A percentile compares a stretch with the other conserved stretches of the same genome.
phyloP scores from a whole-genome alignment of 192 early-diverging fungal genomes.

The Piromyces sp. region DNA sequence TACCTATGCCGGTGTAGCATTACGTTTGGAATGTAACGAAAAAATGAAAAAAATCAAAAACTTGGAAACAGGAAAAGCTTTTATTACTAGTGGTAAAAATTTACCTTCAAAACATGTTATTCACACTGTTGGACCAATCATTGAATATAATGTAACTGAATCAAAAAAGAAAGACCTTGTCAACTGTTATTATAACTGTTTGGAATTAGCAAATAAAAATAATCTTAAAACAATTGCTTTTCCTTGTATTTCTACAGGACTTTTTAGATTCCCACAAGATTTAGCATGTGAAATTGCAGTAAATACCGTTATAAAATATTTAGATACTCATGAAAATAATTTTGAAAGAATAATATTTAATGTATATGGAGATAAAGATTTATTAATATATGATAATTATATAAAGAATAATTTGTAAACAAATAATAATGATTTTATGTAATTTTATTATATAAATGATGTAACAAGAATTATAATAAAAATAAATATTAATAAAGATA shows the following conservation, averaged over 20 bases:
- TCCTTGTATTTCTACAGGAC: background rate
- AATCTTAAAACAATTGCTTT: background rate
- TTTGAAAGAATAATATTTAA: background rate
- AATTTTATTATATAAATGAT: too few relatives aligned
- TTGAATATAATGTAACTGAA: background rate
- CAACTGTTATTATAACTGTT: background rate
- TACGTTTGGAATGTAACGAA: background rate
- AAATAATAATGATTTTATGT: too few relatives aligned
- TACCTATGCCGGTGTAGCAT: background rate
- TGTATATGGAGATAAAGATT: background rate
- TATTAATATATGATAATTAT: background rate
- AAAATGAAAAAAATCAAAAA: background rate
- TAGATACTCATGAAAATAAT: background rate
- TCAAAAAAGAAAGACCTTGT: background rate
- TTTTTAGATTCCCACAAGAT: background rate
- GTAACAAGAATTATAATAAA: too few relatives aligned
- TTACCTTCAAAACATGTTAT: background rate
- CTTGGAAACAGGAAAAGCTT: background rate
- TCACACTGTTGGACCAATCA: background rate
- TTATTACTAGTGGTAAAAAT: background rate
- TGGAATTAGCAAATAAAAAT: background rate
- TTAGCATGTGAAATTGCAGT: background rate
- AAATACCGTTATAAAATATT: background rate
- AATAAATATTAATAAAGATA: too few relatives aligned
- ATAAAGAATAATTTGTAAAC: background rate